These are phyloP conservation scores for Pseudisothecium myosuroides DNA, from an alignment of 225 moss, liverwort and hornwort genomes.

Conservation along the genomic window DNA sequence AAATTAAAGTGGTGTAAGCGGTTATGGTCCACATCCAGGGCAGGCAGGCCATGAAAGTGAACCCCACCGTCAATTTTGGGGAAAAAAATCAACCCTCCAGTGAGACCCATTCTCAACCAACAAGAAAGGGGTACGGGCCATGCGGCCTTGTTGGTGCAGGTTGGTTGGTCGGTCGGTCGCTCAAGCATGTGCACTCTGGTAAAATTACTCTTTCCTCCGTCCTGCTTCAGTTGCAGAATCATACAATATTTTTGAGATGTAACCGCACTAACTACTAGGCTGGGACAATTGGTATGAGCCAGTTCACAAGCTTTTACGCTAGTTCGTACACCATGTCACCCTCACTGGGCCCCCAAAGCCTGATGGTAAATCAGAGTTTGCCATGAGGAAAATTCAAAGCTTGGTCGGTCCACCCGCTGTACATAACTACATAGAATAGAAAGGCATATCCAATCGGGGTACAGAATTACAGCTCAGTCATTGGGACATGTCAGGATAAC, in stretches of 20 bases:
- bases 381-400: background rate
- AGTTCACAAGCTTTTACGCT: background rate
- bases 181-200: background rate
- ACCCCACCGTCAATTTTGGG: background rate
- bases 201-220: background rate
- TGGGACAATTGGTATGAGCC: background rate
- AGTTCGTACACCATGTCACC: background rate
- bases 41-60: too few relatives aligned
- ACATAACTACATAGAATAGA: background rate
- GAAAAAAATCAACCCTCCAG: background rate
- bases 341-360: background rate
- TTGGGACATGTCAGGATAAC: background rate
- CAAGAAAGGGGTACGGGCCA: background rate
- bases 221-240: background rate
- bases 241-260: conserved; percentile 2
- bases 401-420: background rate
- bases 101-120: background rate
- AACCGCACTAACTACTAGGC: background rate
- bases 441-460: background rate
- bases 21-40: too few relatives aligned
- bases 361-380: background rate
- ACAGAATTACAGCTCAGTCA: background rate
- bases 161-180: background rate
- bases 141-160: background rate
- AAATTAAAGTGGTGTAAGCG: too few relatives aligned